phyloP scores from a whole-genome alignment of 371 early-diverging fungal species.

The Saksenaea vasiformis region DNA sequence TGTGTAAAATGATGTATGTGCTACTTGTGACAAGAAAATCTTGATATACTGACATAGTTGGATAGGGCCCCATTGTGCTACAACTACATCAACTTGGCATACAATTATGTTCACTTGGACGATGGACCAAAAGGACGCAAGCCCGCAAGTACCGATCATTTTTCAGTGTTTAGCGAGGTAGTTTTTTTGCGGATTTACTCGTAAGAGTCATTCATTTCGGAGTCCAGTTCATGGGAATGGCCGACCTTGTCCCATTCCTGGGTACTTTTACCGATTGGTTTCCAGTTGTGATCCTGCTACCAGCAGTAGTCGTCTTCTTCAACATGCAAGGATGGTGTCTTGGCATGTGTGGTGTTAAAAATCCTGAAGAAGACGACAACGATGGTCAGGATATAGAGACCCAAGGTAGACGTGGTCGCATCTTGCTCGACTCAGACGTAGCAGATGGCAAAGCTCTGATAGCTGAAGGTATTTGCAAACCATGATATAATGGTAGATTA shows the following conservation, averaged over 20 bases:
- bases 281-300: slow-evolving; percentile 81
- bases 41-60: slow-evolving; percentile 17
- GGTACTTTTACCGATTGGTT: slow-evolving; percentile 90
- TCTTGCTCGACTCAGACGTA: slow-evolving; percentile 35
- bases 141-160: slow-evolving; percentile 34
- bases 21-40: neutral
- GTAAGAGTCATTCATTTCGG: neutral
- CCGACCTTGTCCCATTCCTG: slow-evolving; percentile 87
- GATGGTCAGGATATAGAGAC: slow-evolving; percentile 40
- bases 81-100: slow-evolving; percentile 85
- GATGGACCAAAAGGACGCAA: slow-evolving; percentile 6
- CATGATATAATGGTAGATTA: neutral
- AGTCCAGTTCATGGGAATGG: slow-evolving; percentile 76
- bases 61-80: slow-evolving; percentile 87
- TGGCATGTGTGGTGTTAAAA: slow-evolving; percentile 64
- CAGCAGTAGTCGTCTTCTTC: slow-evolving; percentile 72
- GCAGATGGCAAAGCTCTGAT: slow-evolving; percentile 52
- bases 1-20: slow-evolving; percentile 79
- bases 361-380: slow-evolving; percentile 59
- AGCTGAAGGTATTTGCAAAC: slow-evolving; percentile 31
- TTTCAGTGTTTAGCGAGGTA: slow-evolving; percentile 51
- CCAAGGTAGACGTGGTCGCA: slow-evolving; percentile 23
- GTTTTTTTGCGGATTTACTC: neutral
- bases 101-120: slow-evolving; percentile 18
- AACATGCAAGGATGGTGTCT: slow-evolving; percentile 81